These are phyloP conservation scores for Colletotrichum sp. DNA, from an alignment of 2,329 filamentous ascomycete genomes.

Conservation along the genomic window DNA sequence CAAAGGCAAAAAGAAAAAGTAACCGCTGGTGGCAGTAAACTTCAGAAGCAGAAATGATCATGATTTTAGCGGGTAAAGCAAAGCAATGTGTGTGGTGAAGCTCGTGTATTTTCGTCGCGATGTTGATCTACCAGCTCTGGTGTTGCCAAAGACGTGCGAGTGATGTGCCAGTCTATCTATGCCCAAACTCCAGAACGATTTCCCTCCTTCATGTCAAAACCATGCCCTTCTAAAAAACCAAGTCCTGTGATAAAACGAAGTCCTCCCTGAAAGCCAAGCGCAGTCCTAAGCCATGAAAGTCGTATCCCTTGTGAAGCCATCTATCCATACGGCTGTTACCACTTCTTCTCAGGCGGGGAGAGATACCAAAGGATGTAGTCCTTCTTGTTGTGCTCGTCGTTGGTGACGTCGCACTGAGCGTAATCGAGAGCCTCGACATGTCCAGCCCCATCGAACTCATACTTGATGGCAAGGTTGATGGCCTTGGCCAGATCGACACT, in stretches of 20 bases:
- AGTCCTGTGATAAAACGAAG: neutral
- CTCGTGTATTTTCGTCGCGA: neutral
- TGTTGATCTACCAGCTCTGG: neutral
- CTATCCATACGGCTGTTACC: neutral
- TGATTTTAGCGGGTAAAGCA: neutral
- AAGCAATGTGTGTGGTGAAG: neutral
- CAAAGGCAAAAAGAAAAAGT: neutral
- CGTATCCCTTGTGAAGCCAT: neutral
- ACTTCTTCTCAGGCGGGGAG: neutral
- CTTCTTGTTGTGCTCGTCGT: neutral
- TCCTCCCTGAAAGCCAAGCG: neutral
- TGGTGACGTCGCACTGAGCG: neutral
- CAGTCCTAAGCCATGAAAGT: neutral
- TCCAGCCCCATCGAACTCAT: neutral
- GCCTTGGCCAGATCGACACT: neutral
- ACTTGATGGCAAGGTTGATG: neutral
- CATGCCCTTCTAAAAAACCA: neutral
- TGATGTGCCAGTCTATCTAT: neutral
- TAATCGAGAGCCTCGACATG: neutral
- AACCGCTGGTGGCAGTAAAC: neutral
- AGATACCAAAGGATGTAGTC: neutral
- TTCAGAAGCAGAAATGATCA: neutral
- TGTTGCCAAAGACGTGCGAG: neutral
- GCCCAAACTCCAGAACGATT: neutral
- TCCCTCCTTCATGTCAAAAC: neutral